Percentiles rank a stretch among this genome's conserved stretches.
Evolutionary conservation across 257 asterid genomes (phyloP).

Genomic region (Catharanthus roseus): DNA sequence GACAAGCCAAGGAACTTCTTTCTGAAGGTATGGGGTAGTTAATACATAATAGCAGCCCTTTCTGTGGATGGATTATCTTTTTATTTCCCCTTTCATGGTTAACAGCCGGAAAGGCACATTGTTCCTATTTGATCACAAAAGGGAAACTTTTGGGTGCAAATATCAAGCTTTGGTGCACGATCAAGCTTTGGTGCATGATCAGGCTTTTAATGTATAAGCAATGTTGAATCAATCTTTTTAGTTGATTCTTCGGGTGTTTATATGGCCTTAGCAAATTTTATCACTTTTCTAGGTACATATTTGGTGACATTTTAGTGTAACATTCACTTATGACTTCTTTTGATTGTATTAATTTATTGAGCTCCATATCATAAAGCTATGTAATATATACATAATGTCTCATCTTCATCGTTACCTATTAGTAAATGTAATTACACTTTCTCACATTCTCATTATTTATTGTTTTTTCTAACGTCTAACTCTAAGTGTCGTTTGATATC

Average conservation of each 20-base stretch:
- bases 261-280: not conserved
- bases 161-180: constrained; percentile 3
- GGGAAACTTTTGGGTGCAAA: not conserved
- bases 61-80: not conserved
- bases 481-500: no score
- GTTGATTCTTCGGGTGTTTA: not conserved
- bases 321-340: no score
- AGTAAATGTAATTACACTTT: no score
- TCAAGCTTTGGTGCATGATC: constrained; percentile 4
- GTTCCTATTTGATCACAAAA: not conserved
- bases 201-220: not conserved
- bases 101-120: not conserved
- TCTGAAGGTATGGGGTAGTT: no score
- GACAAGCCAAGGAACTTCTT: constrained; percentile 2
- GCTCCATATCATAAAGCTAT: no score
- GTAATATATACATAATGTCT: no score
- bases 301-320: no score
- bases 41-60: not conserved
- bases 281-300: no score
- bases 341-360: no score
- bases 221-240: not conserved
- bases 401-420: no score
- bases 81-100: not conserved
- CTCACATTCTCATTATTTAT: no score
- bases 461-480: no score